Base-by-base conservation (phyloP, 345 rosid genomes). In the Raphanus raphanistrum region DNA sequence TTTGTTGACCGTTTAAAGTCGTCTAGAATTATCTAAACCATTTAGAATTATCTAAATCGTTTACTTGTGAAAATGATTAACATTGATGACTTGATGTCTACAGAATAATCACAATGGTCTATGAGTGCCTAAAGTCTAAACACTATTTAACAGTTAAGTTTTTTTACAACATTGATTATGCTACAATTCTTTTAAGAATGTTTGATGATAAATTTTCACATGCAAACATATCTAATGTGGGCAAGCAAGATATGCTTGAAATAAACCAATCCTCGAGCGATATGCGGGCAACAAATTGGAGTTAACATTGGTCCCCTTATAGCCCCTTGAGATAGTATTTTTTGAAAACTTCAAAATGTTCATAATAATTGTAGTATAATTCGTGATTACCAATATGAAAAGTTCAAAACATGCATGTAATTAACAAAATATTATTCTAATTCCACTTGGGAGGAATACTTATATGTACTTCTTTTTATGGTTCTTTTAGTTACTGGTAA, bases 221-320 rank as follows among this genome's bases (percentile, higher is more conserved):
- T 73, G 78, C 71, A 61, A 27, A 79, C 45, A 74, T 50, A 79
- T 79, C 82, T 38, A 74, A 68, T 74, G 79, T 79, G 79, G 82
- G 82, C 82, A 74, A 68, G 11, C 68, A 63, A 79, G 66, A 74
- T 50, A 63, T 79, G 63, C 79, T 70, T 70, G 72, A 79, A 73
- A 55, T 62, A 68, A 75, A 70, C 75, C 75, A 55, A 80, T 74
- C 63, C 16, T 74, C 55, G 54, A 71, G 81, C 6, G 67, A 71
- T 55, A 7, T 79, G 48, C 63, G 78, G 82, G 78, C 61, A 48
- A 79, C 74, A 74, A 63, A 38, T 48, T 68, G 25, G 16, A 15
- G 70, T 54, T 31, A 48, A 68, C n/a, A 45, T 79, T 79, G 75
- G 82, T 68, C 79, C 78, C 79, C 67, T 74, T 74, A 10, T 41